Percentiles rank a stretch among this genome's conserved stretches.
phyloP scores from a whole-genome alignment of 2,329 filamentous ascomycete genomes.

The Aureobasidium subglaciale region DNA sequence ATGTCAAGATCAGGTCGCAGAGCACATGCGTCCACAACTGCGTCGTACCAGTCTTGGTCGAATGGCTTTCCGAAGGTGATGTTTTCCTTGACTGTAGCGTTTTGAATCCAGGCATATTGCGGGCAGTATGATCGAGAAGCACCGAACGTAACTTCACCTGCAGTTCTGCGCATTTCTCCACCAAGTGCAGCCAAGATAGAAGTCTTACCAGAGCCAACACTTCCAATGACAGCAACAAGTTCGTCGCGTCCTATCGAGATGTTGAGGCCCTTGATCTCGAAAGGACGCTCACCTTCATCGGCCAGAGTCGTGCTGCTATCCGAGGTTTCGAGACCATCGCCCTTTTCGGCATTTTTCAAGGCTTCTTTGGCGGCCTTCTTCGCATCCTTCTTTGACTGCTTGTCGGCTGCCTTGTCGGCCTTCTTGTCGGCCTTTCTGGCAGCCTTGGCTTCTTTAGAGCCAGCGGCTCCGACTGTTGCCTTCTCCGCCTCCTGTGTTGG shows the following conservation, averaged over 20 bases:
- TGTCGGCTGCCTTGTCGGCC: slow-evolving; percentile 31
- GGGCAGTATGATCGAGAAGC: slow-evolving; percentile 84
- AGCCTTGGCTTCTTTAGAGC: slow-evolving; percentile 39
- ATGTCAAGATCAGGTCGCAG: slow-evolving; percentile 81
- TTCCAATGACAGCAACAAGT: slow-evolving; percentile 76
- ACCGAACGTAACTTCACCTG: slow-evolving; percentile 66
- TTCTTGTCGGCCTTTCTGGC: slow-evolving; percentile 37
- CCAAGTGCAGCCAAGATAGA: slow-evolving; percentile 83
- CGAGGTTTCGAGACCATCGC: neutral
- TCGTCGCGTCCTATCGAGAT: slow-evolving; percentile 66
- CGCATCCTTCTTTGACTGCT: slow-evolving; percentile 23
- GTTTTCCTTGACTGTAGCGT: slow-evolving; percentile 78
- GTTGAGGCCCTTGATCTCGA: slow-evolving; percentile 62
- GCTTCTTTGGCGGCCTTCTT: slow-evolving; percentile 26
- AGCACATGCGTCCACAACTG: slow-evolving; percentile 81
- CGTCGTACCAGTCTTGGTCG: slow-evolving; percentile 69
- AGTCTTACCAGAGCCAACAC: slow-evolving; percentile 84
- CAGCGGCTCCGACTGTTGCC: slow-evolving; percentile 24
- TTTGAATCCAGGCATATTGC: slow-evolving; percentile 97
- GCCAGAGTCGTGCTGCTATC: slow-evolving; percentile 48
- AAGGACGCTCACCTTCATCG: slow-evolving; percentile 57
- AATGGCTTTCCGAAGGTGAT: slow-evolving; percentile 78
- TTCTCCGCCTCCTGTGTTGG: slow-evolving; percentile 43
- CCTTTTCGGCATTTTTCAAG: slow-evolving; percentile 22
- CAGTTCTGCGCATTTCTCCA: slow-evolving; percentile 85